A percentile compares a stretch with the other conserved stretches of the same genome.
phyloP scores from a whole-genome alignment of 164 flowering plant species.

The Platanus orientalis region DNA sequence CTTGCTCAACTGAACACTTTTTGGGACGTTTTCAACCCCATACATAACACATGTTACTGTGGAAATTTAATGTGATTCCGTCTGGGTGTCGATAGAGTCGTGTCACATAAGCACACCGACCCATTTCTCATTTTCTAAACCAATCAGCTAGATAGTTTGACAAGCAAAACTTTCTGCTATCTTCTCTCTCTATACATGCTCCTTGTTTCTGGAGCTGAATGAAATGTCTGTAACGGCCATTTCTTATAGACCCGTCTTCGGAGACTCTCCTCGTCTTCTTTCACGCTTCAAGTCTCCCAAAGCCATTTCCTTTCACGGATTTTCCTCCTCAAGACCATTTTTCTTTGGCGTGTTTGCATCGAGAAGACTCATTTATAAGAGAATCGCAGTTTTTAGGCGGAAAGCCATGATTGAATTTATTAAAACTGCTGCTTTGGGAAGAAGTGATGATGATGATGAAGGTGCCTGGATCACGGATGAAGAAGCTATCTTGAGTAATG shows the following conservation, averaged over 20 bases:
- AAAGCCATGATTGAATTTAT: constrained; percentile 27
- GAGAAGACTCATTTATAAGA: background rate
- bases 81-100: no score
- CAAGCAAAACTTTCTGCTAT: no score
- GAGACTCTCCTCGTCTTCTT: constrained; percentile 3
- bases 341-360: constrained; percentile 9
- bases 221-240: constrained; percentile 11
- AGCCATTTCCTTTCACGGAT: constrained; percentile 8
- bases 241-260: constrained; percentile 8
- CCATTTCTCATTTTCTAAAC: no score
- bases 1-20: no score
- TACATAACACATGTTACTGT: no score
- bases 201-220: background rate
- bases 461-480: constrained; percentile 27
- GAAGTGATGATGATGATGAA: constrained; percentile 17
- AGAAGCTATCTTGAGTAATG: constrained; percentile 31
- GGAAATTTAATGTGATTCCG: no score
- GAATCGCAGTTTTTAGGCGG: background rate
- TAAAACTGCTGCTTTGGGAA: constrained; percentile 16
- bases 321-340: constrained; percentile 9
- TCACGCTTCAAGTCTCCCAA: constrained; percentile 6
- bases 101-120: no score
- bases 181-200: no score
- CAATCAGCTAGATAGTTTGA: no score
- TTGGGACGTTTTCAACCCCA: no score